Evolutionary conservation across 1,139 yeast species (phyloP).

Genomic region (Geotrichum carabidarum): DNA sequence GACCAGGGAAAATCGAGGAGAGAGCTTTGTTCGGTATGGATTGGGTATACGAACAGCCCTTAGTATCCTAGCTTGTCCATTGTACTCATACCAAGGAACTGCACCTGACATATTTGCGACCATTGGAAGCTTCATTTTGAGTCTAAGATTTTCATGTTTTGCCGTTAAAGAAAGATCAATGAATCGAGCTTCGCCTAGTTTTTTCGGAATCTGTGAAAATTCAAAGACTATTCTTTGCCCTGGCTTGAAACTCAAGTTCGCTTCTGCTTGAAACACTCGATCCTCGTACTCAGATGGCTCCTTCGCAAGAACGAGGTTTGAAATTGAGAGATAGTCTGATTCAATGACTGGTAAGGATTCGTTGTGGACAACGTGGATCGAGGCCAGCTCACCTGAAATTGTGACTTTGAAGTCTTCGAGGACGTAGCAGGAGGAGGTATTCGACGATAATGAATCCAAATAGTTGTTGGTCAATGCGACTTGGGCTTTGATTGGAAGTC

Average conservation of each 20-base stretch:
- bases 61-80: background rate
- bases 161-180: constrained; percentile 1
- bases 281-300: constrained; percentile 6
- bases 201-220: constrained; percentile 26
- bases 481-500: constrained; percentile 26
- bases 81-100: constrained; percentile 13
- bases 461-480: constrained; percentile 22
- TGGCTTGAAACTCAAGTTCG: constrained; percentile 28
- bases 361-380: constrained; percentile 24
- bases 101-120: constrained; percentile 13
- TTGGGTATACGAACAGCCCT: constrained; percentile 5
- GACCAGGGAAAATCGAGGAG: constrained; percentile 33
- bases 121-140: constrained; percentile 6
- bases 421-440: background rate
- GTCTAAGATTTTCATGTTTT: constrained; percentile 3
- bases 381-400: constrained; percentile 22
- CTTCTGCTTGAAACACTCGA: constrained; percentile 15
- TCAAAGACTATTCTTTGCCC: constrained; percentile 28
- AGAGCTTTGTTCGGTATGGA: constrained; percentile 18
- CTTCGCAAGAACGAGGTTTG: constrained; percentile 3
- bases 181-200: constrained; percentile 24
- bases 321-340: background rate
- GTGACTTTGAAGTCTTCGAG: constrained; percentile 19
- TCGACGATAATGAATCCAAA: constrained; percentile 7
- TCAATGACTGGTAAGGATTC: constrained; percentile 6